Conservation (phyloP, 176 grass and related monocot genomes). For the Cocos nucifera region DNA sequence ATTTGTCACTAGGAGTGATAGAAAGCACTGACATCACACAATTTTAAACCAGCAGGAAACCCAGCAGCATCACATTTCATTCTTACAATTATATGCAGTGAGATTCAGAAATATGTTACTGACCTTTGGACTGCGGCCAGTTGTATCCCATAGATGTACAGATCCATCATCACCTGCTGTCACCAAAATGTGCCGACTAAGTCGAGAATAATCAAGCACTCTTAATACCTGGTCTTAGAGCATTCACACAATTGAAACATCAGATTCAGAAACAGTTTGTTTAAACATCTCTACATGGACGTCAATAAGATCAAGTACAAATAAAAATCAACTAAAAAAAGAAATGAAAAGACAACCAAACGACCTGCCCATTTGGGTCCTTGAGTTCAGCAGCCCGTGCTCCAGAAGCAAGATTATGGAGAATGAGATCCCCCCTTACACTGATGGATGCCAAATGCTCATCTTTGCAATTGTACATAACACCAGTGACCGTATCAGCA, state of each 20-base stretch:
- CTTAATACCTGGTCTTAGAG: slow-evolving; percentile 77
- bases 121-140: slow-evolving; percentile 79
- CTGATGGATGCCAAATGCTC: slow-evolving; percentile 97
- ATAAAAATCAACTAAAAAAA: slow-evolving; percentile 6
- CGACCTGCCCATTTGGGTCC: slow-evolving; percentile 96
- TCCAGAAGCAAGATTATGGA: slow-evolving; percentile 97
- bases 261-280: slow-evolving; percentile 3
- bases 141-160: slow-evolving; percentile 98
- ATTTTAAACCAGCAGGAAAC: not conserved
- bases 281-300: no score
- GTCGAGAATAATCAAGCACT: slow-evolving; percentile 89
- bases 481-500: slow-evolving; percentile 81
- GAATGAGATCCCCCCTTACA: slow-evolving; percentile 92
- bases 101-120: slow-evolving; percentile 1
- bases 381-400: slow-evolving; percentile 84
- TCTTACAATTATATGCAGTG: slow-evolving; percentile 7
- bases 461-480: slow-evolving; percentile 97
- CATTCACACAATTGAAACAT: slow-evolving; percentile 20
- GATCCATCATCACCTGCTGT: slow-evolving; percentile 98
- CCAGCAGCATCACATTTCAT: slow-evolving; percentile 4
- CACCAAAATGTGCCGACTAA: slow-evolving; percentile 74
- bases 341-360: slow-evolving; percentile 15
- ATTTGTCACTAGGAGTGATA: no score
- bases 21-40: no score
- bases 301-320: not conserved